phyloP scores from a whole-genome alignment of 2,329 filamentous ascomycete species.

The Dothideomycetes sp. region DNA sequence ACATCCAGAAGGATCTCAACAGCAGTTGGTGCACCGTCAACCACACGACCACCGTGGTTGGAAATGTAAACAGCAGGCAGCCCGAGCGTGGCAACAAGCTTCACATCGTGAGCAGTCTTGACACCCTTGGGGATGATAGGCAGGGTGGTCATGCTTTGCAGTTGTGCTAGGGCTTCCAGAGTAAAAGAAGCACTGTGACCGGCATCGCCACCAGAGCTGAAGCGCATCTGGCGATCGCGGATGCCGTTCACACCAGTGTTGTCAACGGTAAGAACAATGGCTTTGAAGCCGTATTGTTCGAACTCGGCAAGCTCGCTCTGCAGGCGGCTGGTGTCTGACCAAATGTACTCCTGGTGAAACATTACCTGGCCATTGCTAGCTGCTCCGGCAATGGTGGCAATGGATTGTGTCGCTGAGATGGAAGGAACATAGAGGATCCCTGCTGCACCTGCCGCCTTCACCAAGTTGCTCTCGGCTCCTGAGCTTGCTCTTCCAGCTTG shows the following conservation, averaged over 20 bases:
- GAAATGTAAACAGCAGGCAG: slow-evolving; percentile 28
- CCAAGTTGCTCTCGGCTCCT: slow-evolving; percentile 47
- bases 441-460: slow-evolving; percentile 37
- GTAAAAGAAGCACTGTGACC: slow-evolving; percentile 23
- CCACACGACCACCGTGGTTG: slow-evolving; percentile 30
- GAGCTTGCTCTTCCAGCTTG: slow-evolving; percentile 83
- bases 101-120: slow-evolving; percentile 28
- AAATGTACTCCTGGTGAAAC: slow-evolving; percentile 31
- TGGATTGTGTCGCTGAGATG: slow-evolving; percentile 23
- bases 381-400: slow-evolving; percentile 22
- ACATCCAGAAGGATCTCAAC: slow-evolving; percentile 70
- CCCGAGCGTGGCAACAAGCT: slow-evolving; percentile 24
- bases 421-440: slow-evolving; percentile 41
- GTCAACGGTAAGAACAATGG: slow-evolving; percentile 31
- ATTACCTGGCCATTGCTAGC: slow-evolving; percentile 30
- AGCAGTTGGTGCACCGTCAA: slow-evolving; percentile 47
- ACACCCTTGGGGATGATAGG: slow-evolving; percentile 30
- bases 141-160: slow-evolving; percentile 25
- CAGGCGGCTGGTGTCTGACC: slow-evolving; percentile 20
- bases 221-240: slow-evolving; percentile 24
- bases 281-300: slow-evolving; percentile 25
- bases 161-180: slow-evolving; percentile 23
- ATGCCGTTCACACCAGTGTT: slow-evolving; percentile 26
- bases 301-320: slow-evolving; percentile 21
- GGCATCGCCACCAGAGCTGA: slow-evolving; percentile 19